Evolutionary conservation across 2,329 filamentous ascomycete species (phyloP).

Genomic region (Penicillium thymicola): DNA sequence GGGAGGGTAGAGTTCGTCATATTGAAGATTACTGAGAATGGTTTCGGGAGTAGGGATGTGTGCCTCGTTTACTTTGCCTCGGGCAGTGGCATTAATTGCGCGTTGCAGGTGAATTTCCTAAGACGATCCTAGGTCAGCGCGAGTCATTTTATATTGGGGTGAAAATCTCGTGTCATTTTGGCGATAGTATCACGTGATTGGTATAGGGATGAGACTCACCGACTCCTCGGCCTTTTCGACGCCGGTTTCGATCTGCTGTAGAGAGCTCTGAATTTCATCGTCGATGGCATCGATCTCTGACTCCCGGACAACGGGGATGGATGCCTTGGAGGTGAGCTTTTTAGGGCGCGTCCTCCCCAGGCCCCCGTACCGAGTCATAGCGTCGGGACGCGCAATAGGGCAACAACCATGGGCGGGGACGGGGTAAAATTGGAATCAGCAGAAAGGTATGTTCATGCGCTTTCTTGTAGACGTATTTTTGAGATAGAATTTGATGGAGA

Average conservation of each 20-base stretch:
- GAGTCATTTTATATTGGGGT: slow-evolving; percentile 9
- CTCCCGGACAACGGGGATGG: slow-evolving; percentile 81
- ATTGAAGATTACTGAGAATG: slow-evolving; percentile 65
- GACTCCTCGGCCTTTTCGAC: slow-evolving; percentile 97
- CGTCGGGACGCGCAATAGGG: slow-evolving; percentile 38
- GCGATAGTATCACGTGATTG: slow-evolving; percentile 40
- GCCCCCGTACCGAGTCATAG: slow-evolving; percentile 47
- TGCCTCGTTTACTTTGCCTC: slow-evolving; percentile 59
- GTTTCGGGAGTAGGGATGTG: slow-evolving; percentile 68
- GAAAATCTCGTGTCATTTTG: slow-evolving; percentile 35
- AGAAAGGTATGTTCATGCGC: slow-evolving; percentile 59
- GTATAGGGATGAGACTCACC: slow-evolving; percentile 61
- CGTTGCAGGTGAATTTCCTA: slow-evolving; percentile 96
- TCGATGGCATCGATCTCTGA: slow-evolving; percentile 88
- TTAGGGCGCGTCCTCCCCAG: slow-evolving; percentile 50
- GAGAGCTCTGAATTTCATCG: slow-evolving; percentile 76
- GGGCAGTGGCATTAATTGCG: slow-evolving; percentile 64
- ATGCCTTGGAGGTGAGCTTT: slow-evolving; percentile 89
- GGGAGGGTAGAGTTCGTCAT: slow-evolving; percentile 82
- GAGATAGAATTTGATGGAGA: slow-evolving; percentile 53
- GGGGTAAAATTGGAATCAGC: slow-evolving; percentile 62
- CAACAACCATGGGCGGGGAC: slow-evolving; percentile 45
- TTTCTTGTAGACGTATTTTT: slow-evolving; percentile 52
- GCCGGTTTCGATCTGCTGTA: slow-evolving; percentile 84
- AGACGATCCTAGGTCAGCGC: slow-evolving; percentile 22